phyloP scores from a whole-genome alignment of 345 rosid genomes.

The Eucalyptus leucophloia region DNA sequence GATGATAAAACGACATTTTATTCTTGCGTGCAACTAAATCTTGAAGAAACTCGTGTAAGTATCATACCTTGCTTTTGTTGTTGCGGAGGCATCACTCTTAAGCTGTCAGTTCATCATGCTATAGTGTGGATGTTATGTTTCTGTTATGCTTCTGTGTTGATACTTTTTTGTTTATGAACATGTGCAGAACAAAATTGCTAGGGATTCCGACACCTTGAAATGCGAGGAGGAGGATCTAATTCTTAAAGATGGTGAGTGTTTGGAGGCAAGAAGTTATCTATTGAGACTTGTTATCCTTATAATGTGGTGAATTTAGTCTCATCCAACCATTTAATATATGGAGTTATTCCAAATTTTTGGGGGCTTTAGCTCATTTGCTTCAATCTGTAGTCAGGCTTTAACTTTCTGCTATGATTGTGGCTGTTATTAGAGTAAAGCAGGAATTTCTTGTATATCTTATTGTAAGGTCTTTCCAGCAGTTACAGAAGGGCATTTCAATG shows the following conservation, averaged over 20 bases:
- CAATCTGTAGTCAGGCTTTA: not conserved
- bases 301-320: not conserved
- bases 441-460: not conserved
- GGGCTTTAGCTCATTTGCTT: not conserved
- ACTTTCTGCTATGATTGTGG: not conserved
- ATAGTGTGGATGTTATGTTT: not conserved
- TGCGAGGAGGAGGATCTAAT: constrained; percentile 74
- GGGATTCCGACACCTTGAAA: constrained; percentile 53
- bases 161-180: not conserved
- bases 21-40: constrained; percentile 74
- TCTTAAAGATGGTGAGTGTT: constrained; percentile 87
- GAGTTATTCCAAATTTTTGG: not conserved
- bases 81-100: not conserved
- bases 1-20: constrained; percentile 93
- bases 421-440: not conserved
- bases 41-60: constrained; percentile 95
- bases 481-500: not conserved
- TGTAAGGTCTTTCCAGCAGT: not conserved
- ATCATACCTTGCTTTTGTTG: not conserved
- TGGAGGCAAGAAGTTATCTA: constrained; percentile 53
- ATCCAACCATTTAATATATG: not conserved
- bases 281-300: not conserved
- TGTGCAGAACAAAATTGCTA: constrained; percentile 66
- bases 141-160: not conserved
- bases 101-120: not conserved